Evolutionary conservation across 345 rosid genomes (phyloP).

Genomic region (Ceriops decandra): DNA sequence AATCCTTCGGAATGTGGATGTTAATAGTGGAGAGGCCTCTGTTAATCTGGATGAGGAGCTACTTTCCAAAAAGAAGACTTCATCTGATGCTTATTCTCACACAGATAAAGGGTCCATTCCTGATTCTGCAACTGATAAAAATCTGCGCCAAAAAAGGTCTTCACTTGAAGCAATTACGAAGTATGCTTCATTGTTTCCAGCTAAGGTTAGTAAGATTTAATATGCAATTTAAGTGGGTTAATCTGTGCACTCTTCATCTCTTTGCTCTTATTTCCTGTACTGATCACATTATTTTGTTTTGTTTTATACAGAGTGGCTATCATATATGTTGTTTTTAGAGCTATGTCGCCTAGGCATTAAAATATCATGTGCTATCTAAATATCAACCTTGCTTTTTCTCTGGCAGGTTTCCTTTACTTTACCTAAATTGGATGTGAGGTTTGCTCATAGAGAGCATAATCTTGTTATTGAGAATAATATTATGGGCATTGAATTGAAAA

Average conservation of each 20-base stretch:
- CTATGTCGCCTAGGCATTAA: background rate
- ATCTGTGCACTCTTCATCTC: background rate
- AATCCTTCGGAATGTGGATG: slow-evolving; percentile 57
- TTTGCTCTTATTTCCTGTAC: background rate
- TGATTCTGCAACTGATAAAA: slow-evolving; percentile 37
- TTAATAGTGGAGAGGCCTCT: slow-evolving; percentile 63
- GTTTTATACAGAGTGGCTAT: background rate
- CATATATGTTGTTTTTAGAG: background rate
- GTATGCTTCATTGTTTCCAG: slow-evolving; percentile 66
- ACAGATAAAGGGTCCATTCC: slow-evolving; percentile 35
- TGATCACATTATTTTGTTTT: background rate
- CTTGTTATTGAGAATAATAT: slow-evolving; percentile 70
- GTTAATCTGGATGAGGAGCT: slow-evolving; percentile 71
- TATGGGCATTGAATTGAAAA: slow-evolving; percentile 72
- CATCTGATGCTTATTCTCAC: slow-evolving; percentile 35
- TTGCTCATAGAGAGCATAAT: slow-evolving; percentile 60
- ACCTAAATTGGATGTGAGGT: slow-evolving; percentile 81
- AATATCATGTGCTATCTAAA: background rate
- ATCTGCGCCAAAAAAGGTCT: slow-evolving; percentile 44
- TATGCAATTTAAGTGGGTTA: background rate
- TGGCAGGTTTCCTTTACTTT: slow-evolving; percentile 65
- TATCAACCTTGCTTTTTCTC: slow-evolving; percentile 11
- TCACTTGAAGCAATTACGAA: slow-evolving; percentile 51
- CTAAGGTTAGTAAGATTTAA: slow-evolving; percentile 58
- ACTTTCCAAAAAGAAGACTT: slow-evolving; percentile 51